Evolutionary conservation across 2,329 filamentous ascomycete species (phyloP).

Genomic region (Apiospora arundinis): DNA sequence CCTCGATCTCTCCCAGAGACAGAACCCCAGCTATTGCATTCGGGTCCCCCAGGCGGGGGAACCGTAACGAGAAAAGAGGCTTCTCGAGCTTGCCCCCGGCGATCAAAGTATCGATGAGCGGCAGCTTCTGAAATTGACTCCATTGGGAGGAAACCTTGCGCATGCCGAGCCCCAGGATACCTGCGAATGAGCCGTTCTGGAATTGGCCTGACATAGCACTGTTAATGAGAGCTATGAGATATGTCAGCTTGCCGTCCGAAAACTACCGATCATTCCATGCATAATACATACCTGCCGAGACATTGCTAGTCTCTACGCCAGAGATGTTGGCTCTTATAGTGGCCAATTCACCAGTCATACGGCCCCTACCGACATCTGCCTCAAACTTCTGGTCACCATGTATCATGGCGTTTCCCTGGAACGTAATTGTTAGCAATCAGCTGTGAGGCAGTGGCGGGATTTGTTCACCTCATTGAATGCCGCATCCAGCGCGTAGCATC

Average conservation of each 20-base stretch:
- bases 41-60: conserved; percentile 16
- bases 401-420: not conserved
- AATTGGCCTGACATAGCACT: conserved; percentile 2
- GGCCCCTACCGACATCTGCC: conserved; percentile 8
- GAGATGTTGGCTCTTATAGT: not conserved
- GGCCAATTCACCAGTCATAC: not conserved
- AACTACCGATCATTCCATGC: not conserved
- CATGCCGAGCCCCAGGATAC: conserved; percentile 13
- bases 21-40: not conserved
- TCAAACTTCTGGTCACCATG: conserved; percentile 1
- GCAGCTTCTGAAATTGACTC: not conserved
- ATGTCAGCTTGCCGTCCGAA: not conserved
- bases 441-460: not conserved
- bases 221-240: not conserved
- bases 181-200: conserved; percentile 18
- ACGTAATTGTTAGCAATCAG: not conserved
- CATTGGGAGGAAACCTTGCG: conserved; percentile 6
- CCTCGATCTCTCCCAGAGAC: conserved; percentile 9
- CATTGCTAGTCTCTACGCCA: not conserved
- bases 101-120: conserved; percentile 11
- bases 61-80: conserved; percentile 21
- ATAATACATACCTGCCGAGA: not conserved
- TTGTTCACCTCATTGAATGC: not conserved
- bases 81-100: conserved; percentile 8
- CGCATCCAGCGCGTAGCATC: conserved; percentile 20